These are phyloP conservation scores for Ambrosiella cleistominuta DNA, from an alignment of 2,329 filamentous ascomycete species.

Conservation along the genomic window DNA sequence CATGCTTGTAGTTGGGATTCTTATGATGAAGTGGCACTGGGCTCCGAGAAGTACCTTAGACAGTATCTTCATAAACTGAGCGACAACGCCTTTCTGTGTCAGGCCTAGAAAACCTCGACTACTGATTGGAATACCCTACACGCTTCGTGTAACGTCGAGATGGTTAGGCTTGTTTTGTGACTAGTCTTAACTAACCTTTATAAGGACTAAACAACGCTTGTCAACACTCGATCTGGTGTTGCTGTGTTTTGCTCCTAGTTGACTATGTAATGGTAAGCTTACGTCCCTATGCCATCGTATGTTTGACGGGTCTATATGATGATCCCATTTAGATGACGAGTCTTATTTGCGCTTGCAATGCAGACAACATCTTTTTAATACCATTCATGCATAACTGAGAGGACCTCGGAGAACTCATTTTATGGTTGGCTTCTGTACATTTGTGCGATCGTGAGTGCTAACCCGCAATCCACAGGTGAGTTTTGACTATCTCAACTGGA, in stretches of 20 bases:
- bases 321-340: slow-evolving; percentile 52
- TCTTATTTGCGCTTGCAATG: slow-evolving; percentile 59
- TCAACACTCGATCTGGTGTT: background rate
- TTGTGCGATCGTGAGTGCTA: slow-evolving; percentile 8
- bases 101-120: slow-evolving; percentile 99
- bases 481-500: background rate
- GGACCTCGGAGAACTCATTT: slow-evolving; percentile 13
- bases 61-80: slow-evolving; percentile 39
- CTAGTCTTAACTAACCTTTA: background rate
- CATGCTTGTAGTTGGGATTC: slow-evolving; percentile 16
- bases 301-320: slow-evolving; percentile 17
- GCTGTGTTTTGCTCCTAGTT: background rate
- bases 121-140: slow-evolving; percentile 42
- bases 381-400: slow-evolving; percentile 55
- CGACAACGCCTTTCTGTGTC: slow-evolving; percentile 78
- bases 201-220: background rate
- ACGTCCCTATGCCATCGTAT: background rate
- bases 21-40: slow-evolving; percentile 91
- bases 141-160: background rate
- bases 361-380: slow-evolving; percentile 45
- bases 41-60: slow-evolving; percentile 53
- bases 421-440: background rate
- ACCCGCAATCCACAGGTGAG: slow-evolving; percentile 2
- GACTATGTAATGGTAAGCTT: slow-evolving; percentile 9
- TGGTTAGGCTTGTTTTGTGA: background rate